Conservation (phyloP, 1,284 basidiomycete genomes). For the Kalmanozyma brasiliensis region DNA sequence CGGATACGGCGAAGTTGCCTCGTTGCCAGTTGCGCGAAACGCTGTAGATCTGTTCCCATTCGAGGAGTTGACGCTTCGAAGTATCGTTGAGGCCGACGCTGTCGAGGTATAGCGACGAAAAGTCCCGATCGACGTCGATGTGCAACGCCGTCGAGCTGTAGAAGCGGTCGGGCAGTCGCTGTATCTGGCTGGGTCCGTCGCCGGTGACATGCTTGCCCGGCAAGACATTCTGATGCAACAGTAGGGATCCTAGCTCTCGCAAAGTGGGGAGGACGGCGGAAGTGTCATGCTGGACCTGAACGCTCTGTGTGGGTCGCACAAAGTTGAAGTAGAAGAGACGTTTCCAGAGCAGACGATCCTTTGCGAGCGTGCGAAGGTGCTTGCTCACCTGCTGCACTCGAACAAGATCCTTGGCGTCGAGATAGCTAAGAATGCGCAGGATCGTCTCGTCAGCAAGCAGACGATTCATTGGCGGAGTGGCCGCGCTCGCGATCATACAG, state of each 20-base stretch:
- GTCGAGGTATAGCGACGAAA: constrained; percentile 1
- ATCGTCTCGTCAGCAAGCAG: constrained; percentile 35
- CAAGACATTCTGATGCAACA: constrained; percentile 34
- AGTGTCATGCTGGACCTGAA: background rate
- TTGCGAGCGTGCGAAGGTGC: constrained; percentile 25
- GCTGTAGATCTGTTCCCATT: constrained; percentile 46
- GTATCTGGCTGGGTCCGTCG: constrained; percentile 20
- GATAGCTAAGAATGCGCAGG: constrained; percentile 32
- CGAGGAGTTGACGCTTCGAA: constrained; percentile 17
- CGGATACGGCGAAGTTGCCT: constrained; percentile 39
- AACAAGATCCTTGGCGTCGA: constrained; percentile 24
- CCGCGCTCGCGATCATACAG: too few relatives aligned
- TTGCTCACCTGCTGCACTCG: constrained; percentile 25
- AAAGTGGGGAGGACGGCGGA: constrained; percentile 21
- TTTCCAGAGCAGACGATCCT: constrained; percentile 48
- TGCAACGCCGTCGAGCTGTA: constrained; percentile 7
- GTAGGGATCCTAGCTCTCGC: constrained; percentile 33
- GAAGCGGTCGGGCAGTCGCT: constrained; percentile 23
- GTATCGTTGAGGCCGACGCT: background rate
- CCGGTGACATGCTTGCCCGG: constrained; percentile 12
- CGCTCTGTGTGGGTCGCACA: constrained; percentile 10
- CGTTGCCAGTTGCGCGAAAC: constrained; percentile 48
- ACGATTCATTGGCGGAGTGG: constrained; percentile 7
- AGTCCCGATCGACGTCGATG: too few relatives aligned
- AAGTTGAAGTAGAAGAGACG: constrained; percentile 35